Percentiles rank a stretch among this genome's conserved stretches.
Evolutionary conservation across 225 moss, liverwort and hornwort species (phyloP).

Genomic region (Neckera pumila): DNA sequence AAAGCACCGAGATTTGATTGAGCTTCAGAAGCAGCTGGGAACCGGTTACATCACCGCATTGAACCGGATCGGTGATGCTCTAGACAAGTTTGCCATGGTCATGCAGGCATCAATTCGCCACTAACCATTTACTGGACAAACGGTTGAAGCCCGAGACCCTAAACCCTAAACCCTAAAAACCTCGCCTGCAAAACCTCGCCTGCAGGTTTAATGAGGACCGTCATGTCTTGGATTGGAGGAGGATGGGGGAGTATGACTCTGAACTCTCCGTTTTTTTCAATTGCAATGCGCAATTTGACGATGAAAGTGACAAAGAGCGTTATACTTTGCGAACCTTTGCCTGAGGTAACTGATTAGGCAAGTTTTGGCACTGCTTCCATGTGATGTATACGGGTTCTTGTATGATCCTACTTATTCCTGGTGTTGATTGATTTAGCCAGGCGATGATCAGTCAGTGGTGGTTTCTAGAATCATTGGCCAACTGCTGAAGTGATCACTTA

Average conservation of each 20-base stretch:
- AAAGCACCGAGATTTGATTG: constrained; percentile 73
- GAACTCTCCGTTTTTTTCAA: not conserved
- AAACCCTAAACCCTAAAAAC: not conserved
- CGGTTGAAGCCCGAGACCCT: not conserved
- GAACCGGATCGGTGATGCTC: constrained; percentile 84
- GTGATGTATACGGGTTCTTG: not conserved
- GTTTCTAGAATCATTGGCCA: not conserved
- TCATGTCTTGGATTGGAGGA: not conserved
- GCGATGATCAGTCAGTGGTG: not conserved
- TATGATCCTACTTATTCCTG: not conserved
- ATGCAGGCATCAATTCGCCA: constrained; percentile 69
- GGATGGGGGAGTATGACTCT: not conserved
- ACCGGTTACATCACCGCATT: constrained; percentile 79
- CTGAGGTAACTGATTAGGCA: not conserved
- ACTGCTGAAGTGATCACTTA: not conserved
- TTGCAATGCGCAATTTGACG: not conserved
- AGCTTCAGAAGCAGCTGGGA: constrained; percentile 74
- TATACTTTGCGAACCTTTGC: not conserved
- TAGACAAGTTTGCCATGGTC: constrained; percentile 75
- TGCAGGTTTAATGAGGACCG: not conserved
- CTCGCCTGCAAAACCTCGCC: not conserved
- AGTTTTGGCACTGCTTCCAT: not conserved
- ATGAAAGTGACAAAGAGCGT: not conserved
- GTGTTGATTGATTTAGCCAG: not conserved
- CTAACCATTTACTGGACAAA: not conserved